phyloP scores from a whole-genome alignment of 1,139 yeast genomes.

The Candida albicans region DNA sequence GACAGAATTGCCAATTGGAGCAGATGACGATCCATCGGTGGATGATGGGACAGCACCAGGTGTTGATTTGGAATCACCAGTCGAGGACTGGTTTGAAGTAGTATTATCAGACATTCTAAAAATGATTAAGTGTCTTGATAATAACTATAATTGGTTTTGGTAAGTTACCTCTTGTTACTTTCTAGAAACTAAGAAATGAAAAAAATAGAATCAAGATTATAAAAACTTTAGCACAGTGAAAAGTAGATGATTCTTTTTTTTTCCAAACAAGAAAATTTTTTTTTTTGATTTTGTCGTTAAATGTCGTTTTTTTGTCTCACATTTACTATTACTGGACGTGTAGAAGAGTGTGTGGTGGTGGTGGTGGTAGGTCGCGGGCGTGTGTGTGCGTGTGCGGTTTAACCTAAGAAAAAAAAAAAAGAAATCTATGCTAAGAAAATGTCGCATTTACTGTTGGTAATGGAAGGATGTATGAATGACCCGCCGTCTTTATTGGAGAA shows the following conservation, averaged over 20 bases:
- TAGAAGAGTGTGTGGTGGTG: no score
- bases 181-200: background rate
- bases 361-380: no score
- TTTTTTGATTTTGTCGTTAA: background rate
- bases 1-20: constrained; percentile 1
- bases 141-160: background rate
- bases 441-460: background rate
- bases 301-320: no score
- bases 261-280: constrained; percentile 5
- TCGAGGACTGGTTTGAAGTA: constrained; percentile 3
- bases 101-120: constrained; percentile 7
- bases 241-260: background rate
- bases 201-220: background rate
- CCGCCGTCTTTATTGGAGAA: no score
- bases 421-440: background rate
- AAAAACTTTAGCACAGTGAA: background rate
- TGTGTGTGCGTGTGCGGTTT: no score
- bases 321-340: no score
- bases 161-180: background rate
- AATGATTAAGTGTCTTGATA: constrained; percentile 4
- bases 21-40: constrained; percentile 3
- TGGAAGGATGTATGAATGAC: no score
- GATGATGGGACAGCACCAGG: constrained; percentile 1
- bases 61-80: constrained; percentile 4
- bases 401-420: background rate